Evolutionary conservation across 2,329 filamentous ascomycete species (phyloP).

Genomic region (Talaromyces verruculosus): DNA sequence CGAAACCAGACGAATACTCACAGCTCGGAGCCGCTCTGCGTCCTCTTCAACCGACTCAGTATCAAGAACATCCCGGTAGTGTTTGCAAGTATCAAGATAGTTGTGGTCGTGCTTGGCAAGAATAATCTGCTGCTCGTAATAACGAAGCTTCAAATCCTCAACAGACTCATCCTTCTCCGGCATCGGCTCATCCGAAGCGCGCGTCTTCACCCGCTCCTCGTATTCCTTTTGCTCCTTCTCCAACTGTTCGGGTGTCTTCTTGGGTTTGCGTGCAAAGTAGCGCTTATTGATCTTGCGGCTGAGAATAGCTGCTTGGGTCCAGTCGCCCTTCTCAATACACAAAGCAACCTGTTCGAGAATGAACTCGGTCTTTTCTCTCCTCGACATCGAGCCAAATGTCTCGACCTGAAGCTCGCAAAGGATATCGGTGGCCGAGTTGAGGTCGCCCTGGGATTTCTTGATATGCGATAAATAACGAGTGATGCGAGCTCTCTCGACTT

Average conservation of each 20-base stretch:
- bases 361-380: slow-evolving; percentile 97
- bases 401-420: slow-evolving; percentile 97
- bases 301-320: slow-evolving; percentile 91
- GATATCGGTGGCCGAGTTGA: slow-evolving; percentile 85
- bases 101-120: slow-evolving; percentile 96
- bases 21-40: slow-evolving; percentile 77
- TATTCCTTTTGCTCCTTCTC: slow-evolving; percentile 87
- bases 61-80: slow-evolving; percentile 94
- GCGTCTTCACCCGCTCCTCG: slow-evolving; percentile 71
- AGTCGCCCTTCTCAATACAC: slow-evolving; percentile 93
- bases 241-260: slow-evolving; percentile 84
- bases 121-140: slow-evolving; percentile 96
- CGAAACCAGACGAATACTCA: slow-evolving; percentile 49
- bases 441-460: slow-evolving; percentile 92
- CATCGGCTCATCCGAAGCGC: slow-evolving; percentile 73
- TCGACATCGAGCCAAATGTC: slow-evolving; percentile 97
- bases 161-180: slow-evolving; percentile 82
- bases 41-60: slow-evolving; percentile 94
- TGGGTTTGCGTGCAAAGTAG: slow-evolving; percentile 85
- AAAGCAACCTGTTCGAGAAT: slow-evolving; percentile 92
- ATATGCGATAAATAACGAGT: slow-evolving; percentile 95
- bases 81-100: slow-evolving; percentile 96
- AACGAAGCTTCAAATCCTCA: slow-evolving; percentile 91
- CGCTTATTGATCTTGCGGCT: slow-evolving; percentile 95
- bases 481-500: slow-evolving; percentile 93